Evolutionary conservation across 495 filamentous ascomycete species (phyloP), one percentile per base, ranked within the genome.

Genomic region (Alectoria sarmentosa): DNA sequence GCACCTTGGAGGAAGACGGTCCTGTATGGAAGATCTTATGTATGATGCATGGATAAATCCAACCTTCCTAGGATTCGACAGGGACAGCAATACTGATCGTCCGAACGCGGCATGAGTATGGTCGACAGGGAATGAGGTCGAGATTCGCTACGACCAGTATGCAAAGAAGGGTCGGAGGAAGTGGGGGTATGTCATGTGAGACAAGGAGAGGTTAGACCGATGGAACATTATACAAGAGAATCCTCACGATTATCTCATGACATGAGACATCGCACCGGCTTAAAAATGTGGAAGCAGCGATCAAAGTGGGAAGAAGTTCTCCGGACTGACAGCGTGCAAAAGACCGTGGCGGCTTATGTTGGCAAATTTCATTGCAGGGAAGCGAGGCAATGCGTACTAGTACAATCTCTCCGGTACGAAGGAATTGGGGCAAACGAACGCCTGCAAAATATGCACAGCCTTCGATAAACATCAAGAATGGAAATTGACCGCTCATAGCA

Each of bases 51-150:
- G 15, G 3, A 4, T 2, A 17, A 21, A 30, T 32, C 17, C 11
- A 39, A 30, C 17, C 26, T 34, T 8, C 30, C 11, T 7, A 28
- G 7, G 3, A 23, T 19, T 52, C 42, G 0, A 7, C 4, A 28
- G 42, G 1, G 39, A 48, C 10, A 39, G 32, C 60, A 32, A 52
- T 49, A 34, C 1, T 6, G 7, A 61, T 23, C 19, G 28, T 46
- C 59, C 59, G 7, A 61, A 61, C 26, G 58, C 58, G 8, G 37
- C 58, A 44, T 60, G 58, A 23, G 21, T 5, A 17, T 60, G 58
- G 39, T 60, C 58, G 4, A 48, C 39, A 21, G 26, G 13, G 41
- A 19, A 60, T 0, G 36, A 23, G 39, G 6, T 60, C 30, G 17
- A 46, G 23, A 44, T 28, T 19, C 11, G 9, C 21, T 44, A 60